These are phyloP conservation scores for Colletotrichum euphorbiae DNA, from an alignment of 2,329 filamentous ascomycete genomes.

Conservation along the genomic window DNA sequence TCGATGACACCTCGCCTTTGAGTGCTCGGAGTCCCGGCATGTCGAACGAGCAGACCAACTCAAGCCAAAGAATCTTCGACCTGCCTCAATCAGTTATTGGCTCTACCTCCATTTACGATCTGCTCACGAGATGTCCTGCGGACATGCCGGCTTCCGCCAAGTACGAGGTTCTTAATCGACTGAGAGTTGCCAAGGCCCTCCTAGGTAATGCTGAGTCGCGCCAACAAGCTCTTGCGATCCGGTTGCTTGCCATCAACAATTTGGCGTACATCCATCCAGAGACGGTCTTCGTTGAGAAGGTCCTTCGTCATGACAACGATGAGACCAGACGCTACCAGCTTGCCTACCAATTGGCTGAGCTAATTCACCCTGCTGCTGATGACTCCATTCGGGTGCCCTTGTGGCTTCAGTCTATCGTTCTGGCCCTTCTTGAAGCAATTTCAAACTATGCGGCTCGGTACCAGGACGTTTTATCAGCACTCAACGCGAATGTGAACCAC, in stretches of 20 bases:
- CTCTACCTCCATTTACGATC: constrained; percentile 65
- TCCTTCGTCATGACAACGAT: constrained; percentile 88
- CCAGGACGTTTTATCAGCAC: constrained; percentile 85
- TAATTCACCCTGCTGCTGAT: constrained; percentile 85
- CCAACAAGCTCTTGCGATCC: constrained; percentile 81
- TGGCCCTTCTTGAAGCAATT: constrained; percentile 87
- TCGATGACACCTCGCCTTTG: constrained; percentile 61
- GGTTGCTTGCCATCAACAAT: constrained; percentile 89
- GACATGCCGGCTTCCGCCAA: constrained; percentile 78
- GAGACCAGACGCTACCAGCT: constrained; percentile 91
- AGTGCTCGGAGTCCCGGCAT: constrained; percentile 57
- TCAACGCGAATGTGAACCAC: constrained; percentile 96
- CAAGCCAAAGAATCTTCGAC: constrained; percentile 71
- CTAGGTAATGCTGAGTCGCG: constrained; percentile 72
- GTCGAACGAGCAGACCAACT: constrained; percentile 48
- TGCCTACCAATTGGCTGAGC: constrained; percentile 89
- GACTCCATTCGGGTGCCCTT: constrained; percentile 76
- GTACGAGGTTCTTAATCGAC: constrained; percentile 87
- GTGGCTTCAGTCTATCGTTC: constrained; percentile 83
- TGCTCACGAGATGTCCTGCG: constrained; percentile 66
- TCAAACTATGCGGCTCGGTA: constrained; percentile 81
- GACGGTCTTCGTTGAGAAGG: constrained; percentile 83
- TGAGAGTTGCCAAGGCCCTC: constrained; percentile 87
- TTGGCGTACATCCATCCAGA: constrained; percentile 91
- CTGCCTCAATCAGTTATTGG: constrained; percentile 68